These are phyloP conservation scores for Astrothelium subdiscretum DNA, from an alignment of 495 filamentous ascomycete species.

Conservation along the genomic window DNA sequence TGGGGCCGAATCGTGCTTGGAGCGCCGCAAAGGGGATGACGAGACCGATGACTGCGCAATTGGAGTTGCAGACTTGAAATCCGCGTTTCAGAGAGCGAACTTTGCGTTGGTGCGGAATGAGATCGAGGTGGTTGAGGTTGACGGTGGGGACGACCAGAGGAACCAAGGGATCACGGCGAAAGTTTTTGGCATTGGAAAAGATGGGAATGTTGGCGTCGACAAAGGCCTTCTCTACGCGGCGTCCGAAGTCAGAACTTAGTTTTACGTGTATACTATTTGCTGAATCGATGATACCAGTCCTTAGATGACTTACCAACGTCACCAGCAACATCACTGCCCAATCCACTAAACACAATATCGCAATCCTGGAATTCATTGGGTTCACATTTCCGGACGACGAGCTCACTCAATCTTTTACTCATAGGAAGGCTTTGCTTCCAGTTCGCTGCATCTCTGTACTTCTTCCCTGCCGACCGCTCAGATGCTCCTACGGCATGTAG, in stretches of 20 bases:
- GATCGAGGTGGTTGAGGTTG: constrained; percentile 30
- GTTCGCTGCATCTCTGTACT: constrained; percentile 32
- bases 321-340: constrained; percentile 35
- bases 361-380: constrained; percentile 31
- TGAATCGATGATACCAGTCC: too few relatives aligned
- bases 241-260: not conserved
- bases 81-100: constrained; percentile 25
- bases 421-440: constrained; percentile 35
- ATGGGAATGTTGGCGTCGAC: constrained; percentile 28
- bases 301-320: constrained; percentile 25
- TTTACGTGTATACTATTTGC: not conserved
- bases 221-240: constrained; percentile 31
- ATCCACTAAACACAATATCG: constrained; percentile 32
- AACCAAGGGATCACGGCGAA: constrained; percentile 32
- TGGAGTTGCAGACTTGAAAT: constrained; percentile 37
- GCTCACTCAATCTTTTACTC: constrained; percentile 28
- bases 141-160: constrained; percentile 35
- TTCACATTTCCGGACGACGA: constrained; percentile 29
- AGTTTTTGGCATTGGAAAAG: constrained; percentile 37
- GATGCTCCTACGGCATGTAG: constrained; percentile 32
- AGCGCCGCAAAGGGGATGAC: constrained; percentile 35
- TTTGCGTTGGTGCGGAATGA: constrained; percentile 29
- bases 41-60: constrained; percentile 36
- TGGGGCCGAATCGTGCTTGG: constrained; percentile 29
- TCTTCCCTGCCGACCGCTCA: constrained; percentile 32